Evolutionary conservation across 352 stramenopile species (phyloP), one percentile per base, ranked within the genome.

Genomic region (Pythium myriotylum): DNA sequence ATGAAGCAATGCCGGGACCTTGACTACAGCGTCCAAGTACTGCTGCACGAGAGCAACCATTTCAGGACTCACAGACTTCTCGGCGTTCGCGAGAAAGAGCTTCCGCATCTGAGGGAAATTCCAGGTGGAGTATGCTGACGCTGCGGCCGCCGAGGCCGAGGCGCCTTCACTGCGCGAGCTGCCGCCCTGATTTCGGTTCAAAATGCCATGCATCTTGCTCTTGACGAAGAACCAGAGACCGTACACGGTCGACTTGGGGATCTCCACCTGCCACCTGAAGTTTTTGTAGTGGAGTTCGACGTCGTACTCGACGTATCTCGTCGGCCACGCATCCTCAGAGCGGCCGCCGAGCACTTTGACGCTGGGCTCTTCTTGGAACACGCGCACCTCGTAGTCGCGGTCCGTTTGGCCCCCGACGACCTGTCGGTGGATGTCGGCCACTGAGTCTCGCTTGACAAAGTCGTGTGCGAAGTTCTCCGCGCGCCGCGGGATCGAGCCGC

Each of bases 181-280:
- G 7, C 17, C 19, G 8, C 41, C 39, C 7, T 68, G 51, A 24
- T 56, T 20, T 27, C 72, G 68, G 22, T 72, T 69, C 35, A 83
- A 70, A 39, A 89, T 54, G 0, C 59, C 37, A 59, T 91, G 77
- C 39, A 83, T 82, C 14, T 84, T 83, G 43, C 79, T 90, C 59
- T 95, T 95, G 62, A 95, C 89, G 62, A 89, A 89, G 57, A 95
- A 91, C 86, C 86, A 95, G 17, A 95, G 69, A 19, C 84, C 86
- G 23, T 88, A 92, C 20, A 95, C 75, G 24, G 77, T 82, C 35
- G 77, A 91, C 68, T 93, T 95, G 41, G 86, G 73, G 56, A 93
- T 87, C 67, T 92, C 85, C n/a, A 92, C 83, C 40, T 91, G 81
- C 84, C 86, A 92, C 67, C 73, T 88, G 32, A 86, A 91, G 20